Evolutionary conservation across 1,139 yeast genomes (phyloP), one percentile per base, ranked within the genome.

Genomic region (Magnusiomyces paraingens): DNA sequence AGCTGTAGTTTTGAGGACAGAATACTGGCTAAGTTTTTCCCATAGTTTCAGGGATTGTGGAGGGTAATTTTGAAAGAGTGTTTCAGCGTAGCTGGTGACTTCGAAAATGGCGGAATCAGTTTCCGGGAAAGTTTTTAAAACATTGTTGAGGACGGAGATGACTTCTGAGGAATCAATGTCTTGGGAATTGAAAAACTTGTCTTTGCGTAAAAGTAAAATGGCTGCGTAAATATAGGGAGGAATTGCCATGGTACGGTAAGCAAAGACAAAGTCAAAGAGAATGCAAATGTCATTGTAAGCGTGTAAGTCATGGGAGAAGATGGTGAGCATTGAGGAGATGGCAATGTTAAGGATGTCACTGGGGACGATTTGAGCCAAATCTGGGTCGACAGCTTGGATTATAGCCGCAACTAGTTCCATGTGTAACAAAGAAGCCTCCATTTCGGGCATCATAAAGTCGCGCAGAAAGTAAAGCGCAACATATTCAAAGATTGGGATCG

Each of bases 391-490:
- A 2, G 64, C 63, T 44, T 73, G 74, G 11, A 89, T 59, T 1
- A 91, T 62, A 2, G 80, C 75, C 0, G 95, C 90, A 2, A 93
- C 78, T 21, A 90, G 67, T 38, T 73, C 70, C 54, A 90, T 69
- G 58, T 88, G 91, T 53, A 78, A 79, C 14, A 87, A 68, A 0
- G 95, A 78, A 14, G 87, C 79, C 44, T 78, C 77, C 40, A 93
- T 76, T 38, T 82, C 80, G 4, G 83, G 78, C 66, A 88, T 75
- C 95, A 91, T 86, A 66, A 83, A 93, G 68, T 93, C 99, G 50
- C 98, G 75, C 48, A 93, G 70, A 65, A 83, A 86, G 53, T 73
- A 65, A 15, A 87, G 61, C 0, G 95, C 76, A 52, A 91, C 72
- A 29, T 69, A 66, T 56, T 84, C 87, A 52, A 90, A 70, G 29